Percentiles rank a stretch among this genome's conserved stretches.
These are phyloP conservation scores for Artemisia annua DNA, from an alignment of 129 eudicot genomes.

Conservation along the genomic window DNA sequence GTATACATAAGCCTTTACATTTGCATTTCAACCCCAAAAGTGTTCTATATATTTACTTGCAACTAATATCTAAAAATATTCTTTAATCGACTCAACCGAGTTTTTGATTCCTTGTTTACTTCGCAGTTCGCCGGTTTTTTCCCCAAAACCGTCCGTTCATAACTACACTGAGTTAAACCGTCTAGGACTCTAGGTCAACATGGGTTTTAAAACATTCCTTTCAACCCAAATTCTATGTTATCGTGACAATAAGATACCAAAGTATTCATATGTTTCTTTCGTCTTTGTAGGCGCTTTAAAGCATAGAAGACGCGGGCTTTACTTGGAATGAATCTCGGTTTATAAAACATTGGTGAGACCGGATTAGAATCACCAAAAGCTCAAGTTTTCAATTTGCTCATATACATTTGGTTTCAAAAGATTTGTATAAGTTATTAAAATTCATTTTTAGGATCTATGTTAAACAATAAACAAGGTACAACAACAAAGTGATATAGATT, in stretches of 20 bases:
- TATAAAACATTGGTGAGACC: background rate
- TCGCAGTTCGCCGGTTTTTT: too few relatives aligned
- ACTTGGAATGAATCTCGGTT: constrained; percentile 17
- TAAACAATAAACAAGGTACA: too few relatives aligned
- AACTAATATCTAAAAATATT: too few relatives aligned
- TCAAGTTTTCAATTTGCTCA: constrained; percentile 4
- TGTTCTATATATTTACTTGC: background rate
- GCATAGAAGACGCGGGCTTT: constrained; percentile 19
- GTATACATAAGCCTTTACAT: constrained; percentile 1
- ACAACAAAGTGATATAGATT: too few relatives aligned
- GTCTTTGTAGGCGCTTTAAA: constrained; percentile 14
- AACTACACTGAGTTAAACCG: too few relatives aligned
- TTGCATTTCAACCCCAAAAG: constrained; percentile 14
- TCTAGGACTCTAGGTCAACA: too few relatives aligned
- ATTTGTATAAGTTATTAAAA: constrained; percentile 10
- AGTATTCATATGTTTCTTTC: constrained; percentile 3
- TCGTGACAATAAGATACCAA: background rate
- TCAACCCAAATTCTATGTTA: background rate
- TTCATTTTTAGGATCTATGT: background rate
- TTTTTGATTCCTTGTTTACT: too few relatives aligned
- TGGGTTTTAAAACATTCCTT: background rate
- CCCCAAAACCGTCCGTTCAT: too few relatives aligned
- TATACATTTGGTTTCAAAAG: background rate
- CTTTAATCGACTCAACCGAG: too few relatives aligned
- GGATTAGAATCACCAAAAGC: constrained; percentile 2